A percentile compares a stretch with the other conserved stretches of the same genome.
Conservation (phyloP, 2,329 filamentous ascomycete species). For the Colletotrichum spaethianum region DNA sequence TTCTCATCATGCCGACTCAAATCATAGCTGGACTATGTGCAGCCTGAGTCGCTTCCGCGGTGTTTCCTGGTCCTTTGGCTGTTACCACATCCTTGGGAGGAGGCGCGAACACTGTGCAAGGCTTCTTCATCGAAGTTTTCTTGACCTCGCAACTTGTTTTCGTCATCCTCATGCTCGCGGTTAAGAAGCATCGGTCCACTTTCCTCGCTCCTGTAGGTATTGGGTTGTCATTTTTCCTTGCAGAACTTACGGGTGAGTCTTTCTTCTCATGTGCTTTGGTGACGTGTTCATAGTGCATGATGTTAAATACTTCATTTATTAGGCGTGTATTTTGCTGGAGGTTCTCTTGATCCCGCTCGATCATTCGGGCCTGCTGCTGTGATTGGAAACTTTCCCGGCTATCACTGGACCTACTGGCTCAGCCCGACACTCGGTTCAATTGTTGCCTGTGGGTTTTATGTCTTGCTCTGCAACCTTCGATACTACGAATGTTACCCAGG, state of each 20-base stretch:
- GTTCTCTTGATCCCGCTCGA: slow-evolving; percentile 65
- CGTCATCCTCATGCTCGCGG: slow-evolving; percentile 78
- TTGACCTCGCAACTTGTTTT: slow-evolving; percentile 75
- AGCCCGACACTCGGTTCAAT: slow-evolving; percentile 65
- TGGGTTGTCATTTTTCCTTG: slow-evolving; percentile 78
- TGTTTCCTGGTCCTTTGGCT: slow-evolving; percentile 70
- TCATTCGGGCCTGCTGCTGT: slow-evolving; percentile 65
- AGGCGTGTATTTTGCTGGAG: slow-evolving; percentile 63
- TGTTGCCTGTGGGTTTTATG: slow-evolving; percentile 65
- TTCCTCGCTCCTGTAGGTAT: slow-evolving; percentile 81
- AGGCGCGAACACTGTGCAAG: slow-evolving; percentile 67
- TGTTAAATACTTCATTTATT: slow-evolving; percentile 1
- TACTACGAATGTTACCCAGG: slow-evolving; percentile 66
- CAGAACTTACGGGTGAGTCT: slow-evolving; percentile 56
- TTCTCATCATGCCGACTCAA: slow-evolving; percentile 69
- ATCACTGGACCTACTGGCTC: slow-evolving; percentile 71
- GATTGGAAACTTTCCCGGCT: slow-evolving; percentile 55
- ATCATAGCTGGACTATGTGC: slow-evolving; percentile 72
- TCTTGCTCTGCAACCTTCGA: slow-evolving; percentile 64
- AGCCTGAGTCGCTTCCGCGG: slow-evolving; percentile 67
- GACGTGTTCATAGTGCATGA: no score
- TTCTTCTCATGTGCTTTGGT: not conserved
- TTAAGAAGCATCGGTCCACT: slow-evolving; percentile 81
- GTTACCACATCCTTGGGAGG: slow-evolving; percentile 70
- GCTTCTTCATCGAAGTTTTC: slow-evolving; percentile 78